Evolutionary conservation across 768 basidiomycete species (phyloP).

Genomic region (Coprinopsis cinerea): DNA sequence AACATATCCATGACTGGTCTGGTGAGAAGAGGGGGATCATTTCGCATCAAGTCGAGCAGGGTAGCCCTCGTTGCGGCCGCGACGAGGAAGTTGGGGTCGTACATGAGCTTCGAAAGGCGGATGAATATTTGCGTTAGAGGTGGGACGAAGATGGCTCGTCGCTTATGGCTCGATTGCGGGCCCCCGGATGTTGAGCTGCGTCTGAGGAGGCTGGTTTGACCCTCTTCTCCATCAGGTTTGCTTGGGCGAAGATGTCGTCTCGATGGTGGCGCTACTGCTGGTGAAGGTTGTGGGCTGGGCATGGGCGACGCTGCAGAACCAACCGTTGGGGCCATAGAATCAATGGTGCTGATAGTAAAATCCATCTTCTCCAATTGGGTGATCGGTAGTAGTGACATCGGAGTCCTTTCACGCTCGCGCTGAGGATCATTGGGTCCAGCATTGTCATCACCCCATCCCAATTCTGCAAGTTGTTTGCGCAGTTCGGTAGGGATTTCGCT

Average conservation of each 20-base stretch:
- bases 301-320: conserved; percentile 25
- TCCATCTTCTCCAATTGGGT: conserved; percentile 51
- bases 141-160: conserved; percentile 63
- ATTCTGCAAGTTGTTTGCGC: conserved; percentile 58
- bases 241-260: conserved; percentile 12
- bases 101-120: conserved; percentile 44
- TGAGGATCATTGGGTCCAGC: conserved; percentile 44
- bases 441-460: conserved; percentile 69
- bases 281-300: conserved; percentile 28
- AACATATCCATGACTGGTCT: conserved; percentile 59
- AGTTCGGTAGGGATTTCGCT: conserved; percentile 59
- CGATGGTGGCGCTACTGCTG: conserved; percentile 20
- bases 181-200: conserved; percentile 54
- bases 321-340: conserved; percentile 1
- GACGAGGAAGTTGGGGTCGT: conserved; percentile 47
- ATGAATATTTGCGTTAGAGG: conserved; percentile 50
- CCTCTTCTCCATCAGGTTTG: conserved; percentile 22
- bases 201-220: conserved; percentile 32
- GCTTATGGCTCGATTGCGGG: conserved; percentile 41
- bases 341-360: conserved; percentile 11
- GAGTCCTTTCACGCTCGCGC: conserved; percentile 54
- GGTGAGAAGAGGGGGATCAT: conserved; percentile 64
- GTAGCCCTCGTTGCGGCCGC: conserved; percentile 51
- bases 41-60: conserved; percentile 63
- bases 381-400: conserved; percentile 59